Evolutionary conservation across 148 eudicot genomes (phyloP).

Genomic region (Fagopyrum esculentum): DNA sequence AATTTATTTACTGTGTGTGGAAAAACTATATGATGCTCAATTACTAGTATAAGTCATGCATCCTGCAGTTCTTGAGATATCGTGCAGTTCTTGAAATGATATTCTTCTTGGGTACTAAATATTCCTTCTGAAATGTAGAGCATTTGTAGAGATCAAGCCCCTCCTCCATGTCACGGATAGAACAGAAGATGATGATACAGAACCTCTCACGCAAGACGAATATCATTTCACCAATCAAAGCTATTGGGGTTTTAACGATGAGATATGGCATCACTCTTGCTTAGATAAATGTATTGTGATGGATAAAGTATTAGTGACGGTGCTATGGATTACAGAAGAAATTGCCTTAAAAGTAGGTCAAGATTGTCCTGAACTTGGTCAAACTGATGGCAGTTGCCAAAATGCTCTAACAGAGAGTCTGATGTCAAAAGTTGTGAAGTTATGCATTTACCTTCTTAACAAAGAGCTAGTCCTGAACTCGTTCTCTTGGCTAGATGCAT

Average conservation of each 20-base stretch:
- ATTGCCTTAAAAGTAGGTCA: conserved; percentile 38
- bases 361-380: conserved; percentile 16
- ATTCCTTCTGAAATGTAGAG: conserved; percentile 37
- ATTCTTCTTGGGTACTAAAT: neutral
- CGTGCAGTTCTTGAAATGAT: neutral
- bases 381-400: conserved; percentile 16
- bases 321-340: conserved; percentile 50
- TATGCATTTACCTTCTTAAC: conserved; percentile 61
- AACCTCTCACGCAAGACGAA: conserved; percentile 17
- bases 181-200: conserved; percentile 17
- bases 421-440: conserved; percentile 45
- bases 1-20: neutral
- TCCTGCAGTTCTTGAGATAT: neutral
- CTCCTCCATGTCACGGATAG: conserved; percentile 45
- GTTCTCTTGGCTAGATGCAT: conserved; percentile 64
- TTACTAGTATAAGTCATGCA: neutral
- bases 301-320: conserved; percentile 46
- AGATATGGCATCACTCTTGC: conserved; percentile 60
- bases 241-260: conserved; percentile 55
- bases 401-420: conserved; percentile 24
- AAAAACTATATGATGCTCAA: neutral
- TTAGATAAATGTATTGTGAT: conserved; percentile 55
- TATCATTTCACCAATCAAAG: conserved; percentile 14
- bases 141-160: conserved; percentile 88
- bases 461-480: conserved; percentile 44